Base-by-base conservation (phyloP, 2,329 filamentous ascomycete genomes). In the Paecilomyces sp. region DNA sequence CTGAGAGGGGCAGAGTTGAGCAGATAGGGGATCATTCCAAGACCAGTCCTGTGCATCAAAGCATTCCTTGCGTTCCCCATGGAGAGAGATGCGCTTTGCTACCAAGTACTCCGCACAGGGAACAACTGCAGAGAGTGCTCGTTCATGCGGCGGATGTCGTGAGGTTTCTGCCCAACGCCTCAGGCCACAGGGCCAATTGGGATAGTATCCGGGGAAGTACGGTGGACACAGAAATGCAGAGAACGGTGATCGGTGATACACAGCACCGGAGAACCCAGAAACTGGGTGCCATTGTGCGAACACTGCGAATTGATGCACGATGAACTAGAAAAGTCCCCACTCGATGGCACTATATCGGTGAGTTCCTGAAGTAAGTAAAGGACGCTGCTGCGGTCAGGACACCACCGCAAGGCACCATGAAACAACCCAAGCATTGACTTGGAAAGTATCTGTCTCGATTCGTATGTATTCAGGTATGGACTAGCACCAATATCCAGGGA, bases 151-250 rank as follows among this genome's bases (percentile, higher is more conserved):
- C 41, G 41, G 41, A 47, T 18, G 15, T 0, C n/a, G 3, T 15
- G n/a, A 13, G 41, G 47, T 61, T 63, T 55, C 51, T 63, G 61
- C 61, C 61, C 61, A 58, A 63, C 61, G 53, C 47, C 28, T 41
- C 50, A 56, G 58, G 24, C 36, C n/a, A 52, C 41, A n/a, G 52
- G 54, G 54, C 51, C 53, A n/a, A 58, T 34, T 56, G 53, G n/a
- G 50, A 54, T 50, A 54, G 24, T 25, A 58, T n/a, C 57, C 51
- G 56, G 36, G 41, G 41, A 47, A 54, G 60, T 59, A 57, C 57
- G 57, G 24, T 53, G 51, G 55, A 15, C 24, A 57, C 50, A 54
- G 54, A 60, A 41, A 56, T 36, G 50, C 55, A 60, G 57, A 36
- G 53, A 51, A 57, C 54, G 30, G 56, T 62, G 58, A 58, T 60